Percentiles rank a stretch among this genome's conserved stretches.
Conservation (phyloP, 108 stramenopile species). For the Schizochytrium sp. region DNA sequence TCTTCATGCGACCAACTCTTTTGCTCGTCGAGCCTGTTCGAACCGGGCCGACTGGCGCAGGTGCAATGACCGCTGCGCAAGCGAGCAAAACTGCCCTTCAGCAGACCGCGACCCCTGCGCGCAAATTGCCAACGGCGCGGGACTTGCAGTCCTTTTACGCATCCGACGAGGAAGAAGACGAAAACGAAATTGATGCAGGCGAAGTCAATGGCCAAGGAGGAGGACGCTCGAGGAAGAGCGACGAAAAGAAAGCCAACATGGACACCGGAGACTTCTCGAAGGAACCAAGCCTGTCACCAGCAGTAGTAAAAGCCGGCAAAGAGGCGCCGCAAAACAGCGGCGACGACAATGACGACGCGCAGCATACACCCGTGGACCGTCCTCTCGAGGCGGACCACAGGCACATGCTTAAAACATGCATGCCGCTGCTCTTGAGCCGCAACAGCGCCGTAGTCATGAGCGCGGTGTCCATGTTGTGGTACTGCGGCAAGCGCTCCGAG, state of each 20-base stretch:
- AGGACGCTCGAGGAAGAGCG: too few relatives aligned
- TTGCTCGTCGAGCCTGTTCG: not conserved
- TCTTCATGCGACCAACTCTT: conserved; percentile 51
- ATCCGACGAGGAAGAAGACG: not conserved
- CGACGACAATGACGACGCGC: too few relatives aligned
- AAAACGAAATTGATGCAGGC: not conserved
- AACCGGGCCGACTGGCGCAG: not conserved
- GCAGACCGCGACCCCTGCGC: not conserved
- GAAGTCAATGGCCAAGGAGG: not conserved
- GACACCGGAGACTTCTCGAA: too few relatives aligned
- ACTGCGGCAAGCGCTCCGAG: not conserved
- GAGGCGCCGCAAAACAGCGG: too few relatives aligned
- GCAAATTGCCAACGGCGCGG: not conserved
- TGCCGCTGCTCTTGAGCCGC: conserved; percentile 81
- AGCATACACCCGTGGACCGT: conserved; percentile 33
- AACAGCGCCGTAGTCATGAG: conserved; percentile 90
- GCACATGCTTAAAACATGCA: conserved; percentile 62
- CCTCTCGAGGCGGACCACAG: conserved; percentile 84
- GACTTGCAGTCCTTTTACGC: not conserved
- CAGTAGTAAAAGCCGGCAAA: too few relatives aligned
- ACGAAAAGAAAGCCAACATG: too few relatives aligned
- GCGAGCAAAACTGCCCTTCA: too few relatives aligned
- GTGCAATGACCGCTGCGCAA: too few relatives aligned
- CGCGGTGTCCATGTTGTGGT: not conserved
- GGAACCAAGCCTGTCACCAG: too few relatives aligned